Base-by-base conservation (phyloP, 176 grass and related monocot genomes). In the Miscanthus lutarioriparius region DNA sequence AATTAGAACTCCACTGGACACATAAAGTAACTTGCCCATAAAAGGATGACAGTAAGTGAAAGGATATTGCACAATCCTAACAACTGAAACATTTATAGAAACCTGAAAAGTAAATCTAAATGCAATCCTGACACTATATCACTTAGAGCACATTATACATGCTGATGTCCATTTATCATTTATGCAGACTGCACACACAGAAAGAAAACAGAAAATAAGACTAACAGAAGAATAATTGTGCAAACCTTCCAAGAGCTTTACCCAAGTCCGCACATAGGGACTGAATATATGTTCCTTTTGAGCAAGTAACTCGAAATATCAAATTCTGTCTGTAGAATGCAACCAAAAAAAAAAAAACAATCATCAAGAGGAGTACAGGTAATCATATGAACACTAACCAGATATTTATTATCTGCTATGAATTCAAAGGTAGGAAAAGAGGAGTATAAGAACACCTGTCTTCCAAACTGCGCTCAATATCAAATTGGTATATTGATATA, bases 191-290 rank as follows among this genome's bases (percentile, higher is more conserved):
- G 30, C 45, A 63, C 32, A 86, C 12, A 9, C 25, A 44, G 4
- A 81, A 63, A 35, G 27, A 76, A 78, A 74, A 38, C 2, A 14
- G 25, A 53, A 77, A 83, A 86, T 19, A 84, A 23, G n/a, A 4
- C 1, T 81, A 23, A 47, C 64, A 45, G 3, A 86, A 73, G 20
- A 84, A 26, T 38, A 85, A 48, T 74, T 8, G 70, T 47, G 8
- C 77, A 89, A 82, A 98, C 96, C 91, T 92, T 77, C 96, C 81
- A 64, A 98, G 91, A 8, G 91, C 87, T 92, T 98, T 95, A 72
- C 96, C 96, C 85, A 98, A 76, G 91, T 98, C 96, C 59, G 96
- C 93, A 79, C 96, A 95, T 17, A 98, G 96, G 82, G 96, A 98
- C 22, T 91, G 87, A 79, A 95, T 87, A 22, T 98, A 98, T 75